Evolutionary conservation across 225 moss, liverwort and hornwort genomes (phyloP), one percentile per base, ranked within the genome.

Genomic region (Physcomitrellopsis africana): DNA sequence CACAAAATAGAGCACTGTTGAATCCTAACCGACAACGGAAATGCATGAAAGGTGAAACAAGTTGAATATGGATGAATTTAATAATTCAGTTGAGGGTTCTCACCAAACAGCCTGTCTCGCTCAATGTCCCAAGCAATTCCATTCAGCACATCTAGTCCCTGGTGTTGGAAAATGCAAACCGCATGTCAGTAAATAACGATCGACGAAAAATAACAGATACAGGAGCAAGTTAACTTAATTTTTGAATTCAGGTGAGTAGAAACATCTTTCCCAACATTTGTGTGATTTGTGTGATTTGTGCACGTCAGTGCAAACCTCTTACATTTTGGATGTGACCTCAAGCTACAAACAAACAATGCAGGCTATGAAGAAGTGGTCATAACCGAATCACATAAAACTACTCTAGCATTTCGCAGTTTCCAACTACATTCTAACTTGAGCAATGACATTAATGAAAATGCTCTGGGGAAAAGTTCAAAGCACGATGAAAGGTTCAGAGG

Each of bases 81-180:
- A 37, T 37, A 7, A 5, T 7, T 37, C 32, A 18, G 67, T 56
- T 46, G 47, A 12, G 42, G 43, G 68, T 59, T 60, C 79, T 77
- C 67, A 94, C 97, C 97, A 68, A 92, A 99, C n/a, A 99, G 66
- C 70, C 89, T 89, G 41, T 90, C 82, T 57, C 79, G 72, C 74
- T 89, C 80, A 66, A 80, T 77, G 73, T 99, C 99, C 99, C 99
- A 99, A 65, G 99, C 99, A 82, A 99, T 95, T 43, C 99, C 99
- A 77, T 99, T 99, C 11, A 99, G 85, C 44, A 99, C 99, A 84
- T 99, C 93, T 55, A 99, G 29, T 51, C 73, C 51, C 95, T 94
- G 91, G 19, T 53, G 16, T 78, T 23, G 46, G 69, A 75, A 54
- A 24, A 75, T 64, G 48, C 49, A 65, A 80, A 65, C 44, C 22